Conservation (phyloP, 2,329 filamentous ascomycete genomes). For the Lanzia echinophila region DNA sequence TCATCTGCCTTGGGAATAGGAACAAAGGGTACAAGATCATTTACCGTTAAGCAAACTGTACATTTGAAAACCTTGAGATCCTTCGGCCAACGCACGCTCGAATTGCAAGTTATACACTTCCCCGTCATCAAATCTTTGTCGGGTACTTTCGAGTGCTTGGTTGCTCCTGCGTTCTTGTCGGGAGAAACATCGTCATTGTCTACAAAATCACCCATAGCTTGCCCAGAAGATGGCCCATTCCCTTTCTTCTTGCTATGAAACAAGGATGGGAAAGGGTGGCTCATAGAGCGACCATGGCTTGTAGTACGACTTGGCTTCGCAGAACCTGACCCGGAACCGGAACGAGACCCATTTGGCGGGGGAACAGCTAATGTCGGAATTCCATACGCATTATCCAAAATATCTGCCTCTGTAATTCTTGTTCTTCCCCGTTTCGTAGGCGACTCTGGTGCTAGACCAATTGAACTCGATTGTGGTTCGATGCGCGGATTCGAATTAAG, state of each 20-base stretch:
- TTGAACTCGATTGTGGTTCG: conserved; percentile 13
- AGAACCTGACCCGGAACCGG: conserved; percentile 1
- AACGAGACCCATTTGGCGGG: conserved; percentile 8
- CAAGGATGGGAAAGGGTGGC: conserved; percentile 70
- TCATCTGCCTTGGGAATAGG: neutral
- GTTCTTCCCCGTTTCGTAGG: conserved; percentile 7
- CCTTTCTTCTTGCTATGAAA: conserved; percentile 56
- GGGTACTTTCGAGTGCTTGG: conserved; percentile 28
- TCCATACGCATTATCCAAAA: conserved; percentile 27
- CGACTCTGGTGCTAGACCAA: conserved; percentile 1
- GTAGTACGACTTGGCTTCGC: conserved; percentile 7
- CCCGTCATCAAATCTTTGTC: conserved; percentile 60
- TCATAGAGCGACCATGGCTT: conserved; percentile 49
- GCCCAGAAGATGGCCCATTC: conserved; percentile 26
- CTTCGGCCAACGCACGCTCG: conserved; percentile 71
- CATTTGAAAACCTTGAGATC: conserved; percentile 71
- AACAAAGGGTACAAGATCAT: conserved; percentile 56
- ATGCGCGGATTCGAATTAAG: conserved; percentile 24
- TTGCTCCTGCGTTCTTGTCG: conserved; percentile 24
- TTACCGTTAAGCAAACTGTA: conserved; percentile 77
- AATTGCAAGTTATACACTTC: conserved; percentile 80
- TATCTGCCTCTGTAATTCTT: conserved; percentile 27
- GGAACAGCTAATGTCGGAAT: conserved; percentile 22
- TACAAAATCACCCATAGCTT: neutral
- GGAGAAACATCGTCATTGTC: conserved; percentile 1